Conservation (phyloP, 306 rosid genomes). For the Fagus crenata region DNA sequence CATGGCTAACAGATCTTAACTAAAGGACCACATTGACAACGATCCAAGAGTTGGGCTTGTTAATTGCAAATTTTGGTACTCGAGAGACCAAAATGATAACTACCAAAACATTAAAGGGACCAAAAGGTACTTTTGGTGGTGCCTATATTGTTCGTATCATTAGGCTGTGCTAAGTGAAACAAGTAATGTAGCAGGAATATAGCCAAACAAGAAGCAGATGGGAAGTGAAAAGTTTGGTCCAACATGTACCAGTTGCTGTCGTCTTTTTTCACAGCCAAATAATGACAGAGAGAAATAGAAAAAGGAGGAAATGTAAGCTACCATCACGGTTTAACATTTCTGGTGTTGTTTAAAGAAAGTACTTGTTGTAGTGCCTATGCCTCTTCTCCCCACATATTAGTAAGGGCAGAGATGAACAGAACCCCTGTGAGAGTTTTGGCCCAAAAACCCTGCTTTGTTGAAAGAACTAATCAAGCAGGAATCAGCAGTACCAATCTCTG, state of each 20-base stretch:
- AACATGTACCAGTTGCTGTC: neutral
- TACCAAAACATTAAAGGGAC: too few relatives aligned
- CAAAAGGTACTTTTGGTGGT: neutral
- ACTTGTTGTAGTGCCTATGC: neutral
- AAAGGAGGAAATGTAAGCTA: too few relatives aligned
- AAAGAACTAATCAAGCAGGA: neutral
- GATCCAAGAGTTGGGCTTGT: too few relatives aligned
- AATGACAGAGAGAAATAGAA: neutral
- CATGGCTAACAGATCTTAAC: too few relatives aligned
- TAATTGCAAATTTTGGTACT: too few relatives aligned
- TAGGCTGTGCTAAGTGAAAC: neutral
- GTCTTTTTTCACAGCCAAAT: too few relatives aligned
- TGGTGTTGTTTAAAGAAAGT: neutral
- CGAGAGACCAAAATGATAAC: too few relatives aligned
- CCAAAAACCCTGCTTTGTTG: neutral
- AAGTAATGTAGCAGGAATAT: neutral
- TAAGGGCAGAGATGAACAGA: neutral
- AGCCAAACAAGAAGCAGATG: neutral
- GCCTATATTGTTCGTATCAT: neutral
- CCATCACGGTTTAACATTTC: neutral
- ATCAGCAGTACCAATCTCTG: neutral
- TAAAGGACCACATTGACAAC: too few relatives aligned
- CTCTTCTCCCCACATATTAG: neutral
- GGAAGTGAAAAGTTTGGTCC: neutral
- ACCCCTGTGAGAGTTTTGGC: too few relatives aligned